Conservation (phyloP, 331 rosid genomes). For the Quercus phellos region DNA sequence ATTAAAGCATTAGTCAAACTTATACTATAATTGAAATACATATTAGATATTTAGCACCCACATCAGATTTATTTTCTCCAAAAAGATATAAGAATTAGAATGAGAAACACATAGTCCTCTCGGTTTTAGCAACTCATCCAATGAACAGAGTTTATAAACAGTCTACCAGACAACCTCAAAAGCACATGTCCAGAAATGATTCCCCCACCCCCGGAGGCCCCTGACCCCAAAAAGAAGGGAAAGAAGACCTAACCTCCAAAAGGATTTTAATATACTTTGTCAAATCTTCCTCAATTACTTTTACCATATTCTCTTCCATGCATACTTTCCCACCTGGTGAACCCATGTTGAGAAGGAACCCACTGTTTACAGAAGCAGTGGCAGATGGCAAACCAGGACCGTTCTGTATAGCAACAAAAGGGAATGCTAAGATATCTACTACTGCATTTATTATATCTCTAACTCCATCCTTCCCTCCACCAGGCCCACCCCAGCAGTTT, state of each 20-base stretch:
- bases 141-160: background rate
- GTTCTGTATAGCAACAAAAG: slow-evolving; percentile 89
- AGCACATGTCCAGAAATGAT: background rate
- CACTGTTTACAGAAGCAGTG: slow-evolving; percentile 80
- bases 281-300: slow-evolving; percentile 84
- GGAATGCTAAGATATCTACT: slow-evolving; percentile 86
- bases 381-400: slow-evolving; percentile 81
- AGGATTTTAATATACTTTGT: slow-evolving; percentile 74
- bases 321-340: slow-evolving; percentile 81
- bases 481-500: slow-evolving; percentile 82
- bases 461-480: slow-evolving; percentile 79
- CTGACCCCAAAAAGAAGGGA: background rate
- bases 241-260: slow-evolving; percentile 60
- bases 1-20: background rate
- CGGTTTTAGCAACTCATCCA: background rate
- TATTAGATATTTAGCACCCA: background rate
- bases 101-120: too few species aligned
- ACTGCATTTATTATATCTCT: slow-evolving; percentile 63
- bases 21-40: background rate
- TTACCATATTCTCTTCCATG: slow-evolving; percentile 77
- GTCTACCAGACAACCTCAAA: background rate
- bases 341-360: slow-evolving; percentile 77
- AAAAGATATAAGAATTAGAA: background rate
- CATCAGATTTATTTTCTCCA: background rate
- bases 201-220: background rate